Evolutionary conservation across 495 filamentous ascomycete species (phyloP), one percentile per base, ranked within the genome.

Genomic region (Talaromyces adpressus): DNA sequence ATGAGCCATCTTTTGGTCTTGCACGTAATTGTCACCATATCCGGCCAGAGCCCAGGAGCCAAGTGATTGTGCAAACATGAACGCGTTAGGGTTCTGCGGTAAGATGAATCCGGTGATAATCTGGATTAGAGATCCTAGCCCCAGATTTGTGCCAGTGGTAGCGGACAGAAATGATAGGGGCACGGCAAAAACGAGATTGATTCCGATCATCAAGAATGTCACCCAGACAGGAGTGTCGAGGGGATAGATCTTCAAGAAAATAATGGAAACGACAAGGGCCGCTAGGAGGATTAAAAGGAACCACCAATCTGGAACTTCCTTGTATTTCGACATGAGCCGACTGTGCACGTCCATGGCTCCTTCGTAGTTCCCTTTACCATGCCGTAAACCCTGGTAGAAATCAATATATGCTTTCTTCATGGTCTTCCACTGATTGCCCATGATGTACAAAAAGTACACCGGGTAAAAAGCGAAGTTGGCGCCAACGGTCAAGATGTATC

Each of bases 401-500:
- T 53, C 51, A 22, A 53, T 53, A 27, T 53, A 53, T 6, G 51
- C 51, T 6, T 53, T 9, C 51, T 53, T 53, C 51, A 53, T 53
- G 9, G 51, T 53, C 51, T 53, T 53, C 51, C 51, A 53, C 51
- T 53, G 51, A 16, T 53, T 53, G 23, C 51, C 51, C 6, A 81
- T 67, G 59, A 86, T 84, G 23, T 83, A 77, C 3, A 84, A 84
- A 63, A 87, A 87, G 1, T 81, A 84, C 2, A 87, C 67, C 1
- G 82, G 83, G 62, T 87, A 87, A 0, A 78, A 73, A 59, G 85
- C 51, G 25, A 53, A 53, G 20, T 53, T 68, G 58, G 82, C 79
- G 63, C 85, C 86, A 1, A 81, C 83, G 6, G 84, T 85, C 72
- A 80, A 85, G 12, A 87, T 70, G 63, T 83, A 87, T 2, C 85